phyloP scores from a whole-genome alignment of 2,329 filamentous ascomycete genomes.

The Pochonia chlamydosporia region DNA sequence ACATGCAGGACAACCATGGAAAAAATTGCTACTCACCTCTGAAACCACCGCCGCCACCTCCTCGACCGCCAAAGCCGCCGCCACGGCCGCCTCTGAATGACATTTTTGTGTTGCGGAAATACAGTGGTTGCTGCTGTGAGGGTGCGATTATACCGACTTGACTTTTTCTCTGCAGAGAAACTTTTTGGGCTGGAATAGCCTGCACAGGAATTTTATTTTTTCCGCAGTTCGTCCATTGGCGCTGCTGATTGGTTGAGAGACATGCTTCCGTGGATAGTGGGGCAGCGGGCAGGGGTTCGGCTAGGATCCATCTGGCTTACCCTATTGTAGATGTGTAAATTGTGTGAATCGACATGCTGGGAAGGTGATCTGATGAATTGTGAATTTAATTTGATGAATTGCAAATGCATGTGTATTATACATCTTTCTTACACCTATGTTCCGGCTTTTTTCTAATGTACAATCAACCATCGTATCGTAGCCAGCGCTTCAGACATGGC shows the following conservation, averaged over 20 bases:
- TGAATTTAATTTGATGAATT: too few relatives aligned
- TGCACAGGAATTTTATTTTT: conserved; percentile 6
- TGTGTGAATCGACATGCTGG: too few relatives aligned
- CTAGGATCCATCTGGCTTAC: too few relatives aligned
- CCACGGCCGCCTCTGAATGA: conserved; percentile 16
- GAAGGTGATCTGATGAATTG: too few relatives aligned
- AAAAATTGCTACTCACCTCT: conserved; percentile 9
- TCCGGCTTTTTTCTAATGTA: too few relatives aligned
- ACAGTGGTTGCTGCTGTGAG: neutral
- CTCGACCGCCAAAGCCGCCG: conserved; percentile 14
- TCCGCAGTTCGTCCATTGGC: conserved; percentile 5
- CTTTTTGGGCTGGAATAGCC: conserved; percentile 19
- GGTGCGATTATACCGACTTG: neutral
- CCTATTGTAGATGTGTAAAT: too few relatives aligned
- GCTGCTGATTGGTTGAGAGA: conserved; percentile 1
- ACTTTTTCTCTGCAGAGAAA: conserved; percentile 6
- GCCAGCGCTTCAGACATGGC: too few relatives aligned
- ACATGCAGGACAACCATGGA: too few relatives aligned
- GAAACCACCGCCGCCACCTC: conserved; percentile 13
- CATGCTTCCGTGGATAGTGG: neutral
- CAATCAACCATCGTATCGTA: too few relatives aligned
- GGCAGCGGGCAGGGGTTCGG: neutral
- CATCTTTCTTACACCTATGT: too few relatives aligned
- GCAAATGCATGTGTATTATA: too few relatives aligned
- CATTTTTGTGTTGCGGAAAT: conserved; percentile 8